Evolutionary conservation across 2,329 filamentous ascomycete species (phyloP).

Genomic region (Camptophora hylomeconis): DNA sequence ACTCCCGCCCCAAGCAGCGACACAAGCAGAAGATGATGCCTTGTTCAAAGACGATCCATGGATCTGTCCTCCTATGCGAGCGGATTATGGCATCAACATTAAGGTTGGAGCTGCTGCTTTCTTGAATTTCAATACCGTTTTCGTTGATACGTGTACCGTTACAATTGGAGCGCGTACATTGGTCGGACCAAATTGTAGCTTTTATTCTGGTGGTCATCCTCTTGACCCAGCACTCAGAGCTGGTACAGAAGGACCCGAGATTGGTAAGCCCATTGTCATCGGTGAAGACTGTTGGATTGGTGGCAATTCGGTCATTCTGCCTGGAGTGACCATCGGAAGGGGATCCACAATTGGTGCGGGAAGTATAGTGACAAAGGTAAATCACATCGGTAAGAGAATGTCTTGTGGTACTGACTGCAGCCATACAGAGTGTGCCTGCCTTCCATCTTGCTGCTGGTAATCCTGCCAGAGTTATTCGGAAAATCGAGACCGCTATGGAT

Average conservation of each 20-base stretch:
- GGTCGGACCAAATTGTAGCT: conserved; percentile 62
- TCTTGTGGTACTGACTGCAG: background rate
- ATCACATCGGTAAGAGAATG: conserved; percentile 4
- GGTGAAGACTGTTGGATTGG: conserved; percentile 75
- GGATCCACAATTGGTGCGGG: conserved; percentile 66
- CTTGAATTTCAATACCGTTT: conserved; percentile 62
- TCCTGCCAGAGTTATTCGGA: conserved; percentile 26
- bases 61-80: conserved; percentile 55
- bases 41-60: conserved; percentile 54
- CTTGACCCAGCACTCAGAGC: conserved; percentile 62
- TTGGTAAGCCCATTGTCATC: conserved; percentile 58
- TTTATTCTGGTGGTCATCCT: conserved; percentile 66
- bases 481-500: conserved; percentile 26
- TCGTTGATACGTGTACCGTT: conserved; percentile 65
- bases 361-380: conserved; percentile 65
- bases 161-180: conserved; percentile 65
- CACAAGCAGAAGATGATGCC: conserved; percentile 50
- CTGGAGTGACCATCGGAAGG: conserved; percentile 65
- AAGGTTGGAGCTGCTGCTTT: conserved; percentile 58
- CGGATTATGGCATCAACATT: conserved; percentile 70
- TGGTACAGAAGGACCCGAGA: conserved; percentile 62
- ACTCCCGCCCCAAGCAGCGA: conserved; percentile 46
- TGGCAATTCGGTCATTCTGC: conserved; percentile 56
- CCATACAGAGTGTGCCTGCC: conserved; percentile 26
- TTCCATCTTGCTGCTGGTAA: conserved; percentile 31